phyloP scores from a whole-genome alignment of 179 eudicot species.

The Silene vulgaris region DNA sequence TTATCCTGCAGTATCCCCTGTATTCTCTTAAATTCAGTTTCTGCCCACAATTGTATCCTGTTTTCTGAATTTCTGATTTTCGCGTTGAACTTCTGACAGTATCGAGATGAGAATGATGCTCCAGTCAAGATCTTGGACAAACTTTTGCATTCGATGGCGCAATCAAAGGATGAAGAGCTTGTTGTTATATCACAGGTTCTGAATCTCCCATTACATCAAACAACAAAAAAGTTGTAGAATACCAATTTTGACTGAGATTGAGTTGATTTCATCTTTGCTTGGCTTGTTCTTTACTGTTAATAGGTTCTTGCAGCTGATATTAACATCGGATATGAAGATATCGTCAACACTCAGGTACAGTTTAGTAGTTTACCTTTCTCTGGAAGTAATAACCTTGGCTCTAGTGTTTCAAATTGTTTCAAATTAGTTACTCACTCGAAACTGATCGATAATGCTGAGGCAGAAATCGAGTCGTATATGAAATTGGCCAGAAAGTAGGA shows the following conservation, averaged over 20 bases:
- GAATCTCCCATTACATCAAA: conserved; percentile 3
- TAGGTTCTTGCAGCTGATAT: conserved; percentile 43
- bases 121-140: conserved; percentile 87
- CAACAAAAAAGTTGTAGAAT: too few species aligned
- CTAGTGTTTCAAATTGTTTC: too few species aligned
- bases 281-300: neutral
- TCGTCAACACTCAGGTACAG: conserved; percentile 72
- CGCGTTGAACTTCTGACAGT: conserved; percentile 36
- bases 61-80: conserved; percentile 11
- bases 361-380: too few species aligned
- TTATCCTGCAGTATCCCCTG: too few species aligned
- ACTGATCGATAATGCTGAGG: too few species aligned
- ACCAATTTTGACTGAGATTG: neutral
- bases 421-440: too few species aligned
- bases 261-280: neutral
- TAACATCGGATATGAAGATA: conserved; percentile 73
- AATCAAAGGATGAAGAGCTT: conserved; percentile 75
- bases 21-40: neutral
- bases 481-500: too few species aligned
- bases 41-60: neutral
- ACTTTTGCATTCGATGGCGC: conserved; percentile 70
- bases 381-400: too few species aligned
- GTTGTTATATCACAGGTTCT: conserved; percentile 82
- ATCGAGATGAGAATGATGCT: conserved; percentile 70
- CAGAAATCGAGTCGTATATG: too few species aligned